Evolutionary conservation across 352 stramenopile genomes (phyloP), one percentile per base, ranked within the genome.

Genomic region (Pythium aristosporum): DNA sequence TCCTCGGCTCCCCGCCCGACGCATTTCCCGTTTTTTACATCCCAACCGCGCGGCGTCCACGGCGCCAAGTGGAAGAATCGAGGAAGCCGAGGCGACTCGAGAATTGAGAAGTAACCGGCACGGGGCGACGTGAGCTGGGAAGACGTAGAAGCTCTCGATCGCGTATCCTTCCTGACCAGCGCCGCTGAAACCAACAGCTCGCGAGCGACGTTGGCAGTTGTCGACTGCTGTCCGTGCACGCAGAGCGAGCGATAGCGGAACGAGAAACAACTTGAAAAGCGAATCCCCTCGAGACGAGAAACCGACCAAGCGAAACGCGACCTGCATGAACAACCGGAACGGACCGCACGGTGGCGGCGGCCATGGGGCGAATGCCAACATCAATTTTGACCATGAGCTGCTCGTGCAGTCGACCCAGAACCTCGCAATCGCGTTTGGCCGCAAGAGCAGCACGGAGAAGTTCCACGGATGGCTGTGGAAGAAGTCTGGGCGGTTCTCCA

Each of bases 391-490:
- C 71, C 87, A 91, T 28, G 83, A 92, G 72, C 77, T 92, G 68
- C 79, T 92, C n/a, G 83, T 92, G 36, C 83, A 92, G 68, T 87
- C 76, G 34, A 92, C 83, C 37, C 83, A 92, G 70, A 82, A 79
- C 18, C 85, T 78, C 11, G 80, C 83, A 43, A 90, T 89, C 74
- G 72, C 82, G 47, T 88, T 82, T 61, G 79, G 79, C 11, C 80
- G 82, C 51, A 85, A 88, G 63, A 77, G 69, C 43, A 63, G 68
- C 46, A 72, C 65, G 55, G 83, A 94, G 57, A 89, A 91, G 57
- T 91, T 91, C 51, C 82, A 92, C 60, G 85, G 85, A 8, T 92
- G 82, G 85, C 77, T 94, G 7, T 94, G 82, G 82, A 92, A 87
- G 67, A 91, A 91, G 58, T 88, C 74, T 3, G 82, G 85, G 9